Percentiles rank a stretch among this genome's conserved stretches.
phyloP scores from a whole-genome alignment of 257 asterid genomes.

The Lavandula angustifolia region DNA sequence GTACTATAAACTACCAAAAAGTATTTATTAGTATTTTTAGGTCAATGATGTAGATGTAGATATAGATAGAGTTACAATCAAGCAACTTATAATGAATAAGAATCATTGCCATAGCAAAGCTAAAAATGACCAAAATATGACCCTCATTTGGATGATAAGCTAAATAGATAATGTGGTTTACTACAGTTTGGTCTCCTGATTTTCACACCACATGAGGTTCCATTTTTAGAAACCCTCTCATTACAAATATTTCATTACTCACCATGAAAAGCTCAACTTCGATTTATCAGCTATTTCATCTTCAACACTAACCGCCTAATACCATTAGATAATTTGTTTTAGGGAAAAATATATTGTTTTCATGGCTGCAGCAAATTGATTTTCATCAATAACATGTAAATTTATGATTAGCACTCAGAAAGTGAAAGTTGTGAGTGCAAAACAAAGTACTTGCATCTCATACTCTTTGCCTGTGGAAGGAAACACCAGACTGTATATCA shows the following conservation, averaged over 20 bases:
- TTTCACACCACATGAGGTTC: constrained; percentile 11
- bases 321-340: not conserved
- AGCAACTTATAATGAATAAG: not conserved
- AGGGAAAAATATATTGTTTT: not conserved
- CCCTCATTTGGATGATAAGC: constrained; percentile 20
- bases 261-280: constrained; percentile 7
- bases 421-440: constrained; percentile 13
- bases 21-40: constrained; percentile 13
- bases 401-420: constrained; percentile 20
- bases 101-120: not conserved
- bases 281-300: constrained; percentile 19
- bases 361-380: constrained; percentile 14
- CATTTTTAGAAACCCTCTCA: constrained; percentile 7
- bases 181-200: constrained; percentile 12
- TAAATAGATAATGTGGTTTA: constrained; percentile 5
- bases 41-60: constrained; percentile 22
- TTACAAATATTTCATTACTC: constrained; percentile 2
- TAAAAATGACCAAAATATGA: constrained; percentile 1
- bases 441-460: constrained; percentile 15
- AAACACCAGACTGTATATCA: constrained; percentile 9
- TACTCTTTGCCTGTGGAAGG: constrained; percentile 13
- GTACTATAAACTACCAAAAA: constrained; percentile 17
- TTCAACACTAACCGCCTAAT: constrained; percentile 12
- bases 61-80: constrained; percentile 7
- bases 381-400: constrained; percentile 2